A percentile compares a stretch with the other conserved stretches of the same genome.
Evolutionary conservation across 352 stramenopile genomes (phyloP).

Genomic region (Halophytophthora batemanensis): DNA sequence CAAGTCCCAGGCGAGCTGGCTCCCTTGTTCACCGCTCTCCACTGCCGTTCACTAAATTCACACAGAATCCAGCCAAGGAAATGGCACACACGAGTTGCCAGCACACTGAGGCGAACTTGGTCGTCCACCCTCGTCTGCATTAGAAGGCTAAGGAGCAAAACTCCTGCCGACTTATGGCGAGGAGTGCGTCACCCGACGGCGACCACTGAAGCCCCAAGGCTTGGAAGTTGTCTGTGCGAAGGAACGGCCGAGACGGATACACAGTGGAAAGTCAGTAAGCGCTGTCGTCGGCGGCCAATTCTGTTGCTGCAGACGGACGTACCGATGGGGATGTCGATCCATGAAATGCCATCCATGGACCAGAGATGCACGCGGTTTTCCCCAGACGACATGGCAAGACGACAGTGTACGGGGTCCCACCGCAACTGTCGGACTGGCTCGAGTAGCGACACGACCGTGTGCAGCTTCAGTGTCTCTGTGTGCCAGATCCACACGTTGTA

Average conservation of each 20-base stretch:
- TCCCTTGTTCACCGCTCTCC: neutral
- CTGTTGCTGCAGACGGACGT: conserved; percentile 15
- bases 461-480: conserved; percentile 66
- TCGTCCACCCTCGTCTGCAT: conserved; percentile 2
- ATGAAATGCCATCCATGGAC: conserved; percentile 59
- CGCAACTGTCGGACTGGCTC: conserved; percentile 55
- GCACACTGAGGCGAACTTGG: neutral
- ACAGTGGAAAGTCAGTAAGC: conserved; percentile 1
- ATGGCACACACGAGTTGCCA: no score
- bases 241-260: neutral
- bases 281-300: neutral
- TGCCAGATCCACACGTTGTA: conserved; percentile 86
- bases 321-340: conserved; percentile 63
- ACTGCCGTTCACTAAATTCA: neutral
- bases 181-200: conserved; percentile 40
- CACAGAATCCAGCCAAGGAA: no score
- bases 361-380: conserved; percentile 73
- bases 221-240: conserved; percentile 56
- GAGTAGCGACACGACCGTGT: conserved; percentile 62
- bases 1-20: neutral
- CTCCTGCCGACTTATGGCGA: conserved; percentile 57
- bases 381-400: conserved; percentile 58
- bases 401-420: conserved; percentile 50
- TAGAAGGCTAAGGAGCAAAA: conserved; percentile 67
- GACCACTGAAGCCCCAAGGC: conserved; percentile 65